These are phyloP conservation scores for Colletotrichum neosansevieriae DNA, from an alignment of 2,329 filamentous ascomycete genomes.

Conservation along the genomic window DNA sequence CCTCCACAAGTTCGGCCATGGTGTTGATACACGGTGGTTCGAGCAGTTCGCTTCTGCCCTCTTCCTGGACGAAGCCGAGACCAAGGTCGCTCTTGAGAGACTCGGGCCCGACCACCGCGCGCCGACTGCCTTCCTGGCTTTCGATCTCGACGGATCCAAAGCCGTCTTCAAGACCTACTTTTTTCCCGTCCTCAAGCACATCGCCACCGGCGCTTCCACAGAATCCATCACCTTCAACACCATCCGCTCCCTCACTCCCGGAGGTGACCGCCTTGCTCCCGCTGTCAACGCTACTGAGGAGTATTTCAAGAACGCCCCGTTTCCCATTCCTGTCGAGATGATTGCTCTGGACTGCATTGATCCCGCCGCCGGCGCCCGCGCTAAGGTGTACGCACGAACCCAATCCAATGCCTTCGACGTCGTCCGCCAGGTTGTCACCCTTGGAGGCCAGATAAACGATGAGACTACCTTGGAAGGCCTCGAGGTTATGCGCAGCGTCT, in stretches of 20 bases:
- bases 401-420: constrained; percentile 44
- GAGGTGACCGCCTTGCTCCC: constrained; percentile 38
- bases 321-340: constrained; percentile 44
- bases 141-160: constrained; percentile 43
- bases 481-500: constrained; percentile 42
- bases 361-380: constrained; percentile 44
- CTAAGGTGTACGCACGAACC: constrained; percentile 46
- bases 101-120: constrained; percentile 41
- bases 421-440: constrained; percentile 44
- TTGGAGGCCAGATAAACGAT: constrained; percentile 43
- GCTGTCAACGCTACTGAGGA: constrained; percentile 42
- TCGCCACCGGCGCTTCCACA: constrained; percentile 42
- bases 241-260: constrained; percentile 43
- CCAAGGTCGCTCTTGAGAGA: constrained; percentile 23
- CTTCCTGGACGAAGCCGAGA: constrained; percentile 42
- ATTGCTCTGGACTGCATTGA: constrained; percentile 46
- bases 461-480: constrained; percentile 43
- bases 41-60: constrained; percentile 42
- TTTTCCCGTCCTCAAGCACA: constrained; percentile 44
- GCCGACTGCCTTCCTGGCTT: constrained; percentile 44
- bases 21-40: constrained; percentile 42
- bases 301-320: constrained; percentile 41
- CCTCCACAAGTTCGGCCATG: constrained; percentile 22
- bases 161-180: constrained; percentile 45
- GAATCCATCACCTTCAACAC: constrained; percentile 43